Conservation (phyloP, 148 eudicot genomes). For the Fagopyrum homotropicum region DNA sequence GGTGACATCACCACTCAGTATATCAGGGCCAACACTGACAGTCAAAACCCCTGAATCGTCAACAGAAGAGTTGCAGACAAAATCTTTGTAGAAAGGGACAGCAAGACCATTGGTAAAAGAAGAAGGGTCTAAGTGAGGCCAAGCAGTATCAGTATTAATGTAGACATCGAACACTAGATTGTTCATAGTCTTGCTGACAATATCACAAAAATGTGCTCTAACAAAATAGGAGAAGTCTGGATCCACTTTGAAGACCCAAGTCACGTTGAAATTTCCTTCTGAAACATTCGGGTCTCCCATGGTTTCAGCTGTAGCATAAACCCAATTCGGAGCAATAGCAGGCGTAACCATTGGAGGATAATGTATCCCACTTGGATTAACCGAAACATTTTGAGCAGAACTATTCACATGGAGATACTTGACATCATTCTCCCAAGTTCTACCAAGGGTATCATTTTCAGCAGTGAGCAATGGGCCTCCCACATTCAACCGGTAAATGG, state of each 20-base stretch:
- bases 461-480: constrained; percentile 82
- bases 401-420: constrained; percentile 78
- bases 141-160: constrained; percentile 63
- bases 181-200: constrained; percentile 57
- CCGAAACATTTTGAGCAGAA: constrained; percentile 66
- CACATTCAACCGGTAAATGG: constrained; percentile 82
- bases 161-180: constrained; percentile 73
- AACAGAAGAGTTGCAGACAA: constrained; percentile 48
- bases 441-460: constrained; percentile 85
- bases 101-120: constrained; percentile 44
- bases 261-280: constrained; percentile 66
- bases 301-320: constrained; percentile 77
- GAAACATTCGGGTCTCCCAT: constrained; percentile 83
- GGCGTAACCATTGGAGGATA: constrained; percentile 44
- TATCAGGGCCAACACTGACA: constrained; percentile 78
- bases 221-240: constrained; percentile 67
- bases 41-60: constrained; percentile 47
- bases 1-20: constrained; percentile 20
- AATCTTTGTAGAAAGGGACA: constrained; percentile 79
- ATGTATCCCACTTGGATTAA: constrained; percentile 48
- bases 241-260: constrained; percentile 80
- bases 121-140: constrained; percentile 60
- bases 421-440: constrained; percentile 83
- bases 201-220: constrained; percentile 81
- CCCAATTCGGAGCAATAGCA: constrained; percentile 73